Evolutionary conservation across 257 asterid species (phyloP), one percentile per base, ranked within the genome.

Genomic region (Fraxinus americana): DNA sequence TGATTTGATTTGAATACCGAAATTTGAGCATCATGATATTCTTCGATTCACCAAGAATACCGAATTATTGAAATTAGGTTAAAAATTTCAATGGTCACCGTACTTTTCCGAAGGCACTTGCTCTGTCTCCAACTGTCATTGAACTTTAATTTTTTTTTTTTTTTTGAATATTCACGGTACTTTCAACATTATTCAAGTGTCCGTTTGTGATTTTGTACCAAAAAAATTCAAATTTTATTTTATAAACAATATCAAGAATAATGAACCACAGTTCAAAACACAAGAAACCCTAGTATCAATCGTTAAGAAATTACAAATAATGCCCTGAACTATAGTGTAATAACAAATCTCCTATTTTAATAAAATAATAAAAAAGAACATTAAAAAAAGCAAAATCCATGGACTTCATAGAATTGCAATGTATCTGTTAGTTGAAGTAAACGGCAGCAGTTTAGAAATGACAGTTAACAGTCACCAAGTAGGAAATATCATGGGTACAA

Each of bases 371-470:
- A 45, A 45, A 13, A 3, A 45, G 17, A 43, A 43, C 45, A 39
- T 39, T 43, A 43, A 43, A 11, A 52, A 48, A 17, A 14, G 7
- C 1, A 52, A 52, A 52, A 19, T 5, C 63, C n/a, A 5, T 14
- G 7, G 23, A 52, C 52, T 45, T 43, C 52, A 4, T 12, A 14
- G 57, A 48, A 16, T 48, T 48, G 57, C 7, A 50, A 50, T 50
- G 59, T 50, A 14, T 50, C n/a, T 10, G 43, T 68, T 25, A 72
- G 75, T 45, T 72, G 75, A 45, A 59, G 39, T 41, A 72, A 72
- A 72, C 8, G 63, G 75, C 27, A 45, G 38, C 16, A 39, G 45
- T 12, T 39, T 39, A 39, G 45, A 39, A 39, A 39, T 39, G 45
- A 39, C 45, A 9, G 45, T 39, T 39, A 39, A 39, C 45, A 39